These are phyloP conservation scores for Trifolium subterraneum DNA, from an alignment of 306 rosid species.

Conservation along the genomic window DNA sequence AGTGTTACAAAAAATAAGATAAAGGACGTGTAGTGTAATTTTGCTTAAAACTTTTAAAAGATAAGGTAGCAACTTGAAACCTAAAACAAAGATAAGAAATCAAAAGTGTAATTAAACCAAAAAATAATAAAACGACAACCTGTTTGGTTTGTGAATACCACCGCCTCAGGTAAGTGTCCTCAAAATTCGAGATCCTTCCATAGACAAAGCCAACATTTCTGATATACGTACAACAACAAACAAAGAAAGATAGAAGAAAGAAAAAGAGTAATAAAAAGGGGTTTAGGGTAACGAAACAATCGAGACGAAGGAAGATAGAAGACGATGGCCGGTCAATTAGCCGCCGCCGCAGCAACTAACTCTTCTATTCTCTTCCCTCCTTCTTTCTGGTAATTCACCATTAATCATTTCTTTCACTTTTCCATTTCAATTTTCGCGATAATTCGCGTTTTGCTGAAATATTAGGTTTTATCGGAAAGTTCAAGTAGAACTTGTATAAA, in stretches of 20 bases:
- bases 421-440: background rate
- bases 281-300: background rate
- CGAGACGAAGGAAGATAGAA: background rate
- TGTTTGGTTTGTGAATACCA: too few species aligned
- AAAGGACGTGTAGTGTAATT: too few species aligned
- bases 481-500: too few species aligned
- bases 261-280: background rate
- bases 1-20: too few species aligned
- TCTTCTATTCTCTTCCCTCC: background rate
- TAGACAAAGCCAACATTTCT: background rate
- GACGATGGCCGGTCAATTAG: slow-evolving; percentile 25
- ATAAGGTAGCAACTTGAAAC: too few species aligned
- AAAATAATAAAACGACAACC: too few species aligned
- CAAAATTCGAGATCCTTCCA: background rate
- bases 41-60: too few species aligned
- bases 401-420: too few species aligned
- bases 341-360: background rate
- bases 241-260: background rate
- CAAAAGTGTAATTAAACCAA: too few species aligned
- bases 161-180: too few species aligned
- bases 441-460: background rate
- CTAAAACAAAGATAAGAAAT: too few species aligned
- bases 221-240: too few species aligned
- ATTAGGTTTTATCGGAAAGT: background rate
- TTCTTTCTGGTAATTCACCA: background rate